A percentile compares a stretch with the other conserved stretches of the same genome.
phyloP scores from a whole-genome alignment of 495 filamentous ascomycete species.

The Aspergillus sclerotioniger region DNA sequence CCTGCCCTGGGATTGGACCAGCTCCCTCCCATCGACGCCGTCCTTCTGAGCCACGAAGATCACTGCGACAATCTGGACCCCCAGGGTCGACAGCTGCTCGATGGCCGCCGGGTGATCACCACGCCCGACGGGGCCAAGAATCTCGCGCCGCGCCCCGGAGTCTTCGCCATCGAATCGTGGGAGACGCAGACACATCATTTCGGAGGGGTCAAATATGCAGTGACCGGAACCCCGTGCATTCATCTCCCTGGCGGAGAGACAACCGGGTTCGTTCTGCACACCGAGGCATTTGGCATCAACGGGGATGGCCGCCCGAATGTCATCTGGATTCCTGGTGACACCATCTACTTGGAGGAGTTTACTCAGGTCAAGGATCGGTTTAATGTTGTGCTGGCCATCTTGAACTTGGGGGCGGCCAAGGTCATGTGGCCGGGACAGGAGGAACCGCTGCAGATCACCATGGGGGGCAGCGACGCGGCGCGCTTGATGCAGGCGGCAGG shows the following conservation, averaged over 20 bases:
- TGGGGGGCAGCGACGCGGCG: conserved; percentile 46
- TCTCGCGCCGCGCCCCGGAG: too few relatives aligned
- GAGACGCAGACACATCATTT: too few relatives aligned
- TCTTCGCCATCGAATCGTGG: too few relatives aligned
- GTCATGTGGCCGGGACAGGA: background rate
- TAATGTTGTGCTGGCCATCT: conserved; percentile 21
- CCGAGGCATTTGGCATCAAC: conserved; percentile 34
- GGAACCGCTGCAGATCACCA: conserved; percentile 21
- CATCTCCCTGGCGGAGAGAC: conserved; percentile 50
- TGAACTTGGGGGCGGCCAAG: conserved; percentile 24
- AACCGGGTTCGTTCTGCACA: conserved; percentile 47
- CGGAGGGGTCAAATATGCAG: background rate
- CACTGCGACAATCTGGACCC: too few relatives aligned
- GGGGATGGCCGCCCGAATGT: conserved; percentile 43
- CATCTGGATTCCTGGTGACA: conserved; percentile 55
- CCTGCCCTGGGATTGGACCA: too few relatives aligned
- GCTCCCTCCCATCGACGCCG: too few relatives aligned
- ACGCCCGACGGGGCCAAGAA: too few relatives aligned
- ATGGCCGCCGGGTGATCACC: too few relatives aligned
- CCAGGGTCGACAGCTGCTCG: too few relatives aligned
- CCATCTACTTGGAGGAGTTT: conserved; percentile 47
- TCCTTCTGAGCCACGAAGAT: too few relatives aligned
- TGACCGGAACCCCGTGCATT: conserved; percentile 47
- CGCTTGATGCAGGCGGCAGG: conserved; percentile 36
- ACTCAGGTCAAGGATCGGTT: conserved; percentile 17